Conservation (phyloP, 2,329 filamentous ascomycete genomes). For the Stemphylium vesicarium region DNA sequence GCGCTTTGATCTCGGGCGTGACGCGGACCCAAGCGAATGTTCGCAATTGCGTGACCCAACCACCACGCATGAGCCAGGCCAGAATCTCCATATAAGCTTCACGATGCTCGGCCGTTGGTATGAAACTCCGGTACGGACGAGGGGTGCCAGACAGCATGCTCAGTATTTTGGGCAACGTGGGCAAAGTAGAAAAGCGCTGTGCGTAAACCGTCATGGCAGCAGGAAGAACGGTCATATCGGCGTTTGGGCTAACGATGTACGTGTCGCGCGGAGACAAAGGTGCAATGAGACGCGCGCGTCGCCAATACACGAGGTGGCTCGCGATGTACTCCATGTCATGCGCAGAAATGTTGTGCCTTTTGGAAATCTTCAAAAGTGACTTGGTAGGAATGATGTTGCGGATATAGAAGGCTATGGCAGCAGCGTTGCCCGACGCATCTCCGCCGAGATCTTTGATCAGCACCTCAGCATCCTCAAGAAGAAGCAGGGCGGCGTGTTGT, state of each 20-base stretch:
- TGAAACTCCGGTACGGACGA: slow-evolving; percentile 80
- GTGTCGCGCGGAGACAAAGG: slow-evolving; percentile 88
- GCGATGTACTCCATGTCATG: slow-evolving; percentile 85
- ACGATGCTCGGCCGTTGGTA: slow-evolving; percentile 86
- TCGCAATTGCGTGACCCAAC: slow-evolving; percentile 92
- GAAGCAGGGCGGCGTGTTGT: slow-evolving; percentile 83
- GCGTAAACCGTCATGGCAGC: slow-evolving; percentile 75
- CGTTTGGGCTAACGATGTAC: slow-evolving; percentile 91
- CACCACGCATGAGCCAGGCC: slow-evolving; percentile 89
- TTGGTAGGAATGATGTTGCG: slow-evolving; percentile 66
- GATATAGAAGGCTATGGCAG: slow-evolving; percentile 77
- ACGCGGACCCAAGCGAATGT: slow-evolving; percentile 91
- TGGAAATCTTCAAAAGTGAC: slow-evolving; percentile 73
- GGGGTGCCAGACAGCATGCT: slow-evolving; percentile 80
- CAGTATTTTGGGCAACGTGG: slow-evolving; percentile 85
- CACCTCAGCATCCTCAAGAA: slow-evolving; percentile 82
- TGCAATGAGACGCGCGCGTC: slow-evolving; percentile 87
- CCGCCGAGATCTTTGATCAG: slow-evolving; percentile 73
- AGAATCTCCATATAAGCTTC: slow-evolving; percentile 88
- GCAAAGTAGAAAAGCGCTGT: slow-evolving; percentile 80
- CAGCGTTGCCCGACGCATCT: slow-evolving; percentile 76
- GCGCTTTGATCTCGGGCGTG: slow-evolving; percentile 79
- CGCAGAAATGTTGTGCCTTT: slow-evolving; percentile 74
- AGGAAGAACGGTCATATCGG: slow-evolving; percentile 74
- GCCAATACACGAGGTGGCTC: slow-evolving; percentile 94